A percentile compares a stretch with the other conserved stretches of the same genome.
phyloP scores from a whole-genome alignment of 2,329 filamentous ascomycete genomes.

The Escovopsis sp. region DNA sequence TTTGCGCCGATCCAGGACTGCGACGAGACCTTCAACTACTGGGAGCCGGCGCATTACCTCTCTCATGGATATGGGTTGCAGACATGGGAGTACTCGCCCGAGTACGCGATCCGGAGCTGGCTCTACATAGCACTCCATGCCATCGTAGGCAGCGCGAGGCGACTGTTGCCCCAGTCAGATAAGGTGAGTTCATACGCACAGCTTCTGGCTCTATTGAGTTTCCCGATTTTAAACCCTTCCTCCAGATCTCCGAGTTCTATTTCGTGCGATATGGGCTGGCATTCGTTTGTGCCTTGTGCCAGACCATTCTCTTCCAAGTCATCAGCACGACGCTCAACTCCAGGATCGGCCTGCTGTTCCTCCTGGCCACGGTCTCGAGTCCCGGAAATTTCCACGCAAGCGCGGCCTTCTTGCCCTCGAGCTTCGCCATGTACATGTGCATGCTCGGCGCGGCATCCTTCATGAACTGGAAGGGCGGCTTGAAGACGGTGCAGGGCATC shows the following conservation, averaged over 20 bases:
- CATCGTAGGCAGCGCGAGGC: conserved; percentile 48
- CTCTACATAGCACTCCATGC: conserved; percentile 74
- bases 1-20: conserved; percentile 93
- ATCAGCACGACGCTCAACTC: conserved; percentile 65
- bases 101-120: conserved; percentile 93
- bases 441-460: conserved; percentile 80
- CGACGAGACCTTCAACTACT: conserved; percentile 98
- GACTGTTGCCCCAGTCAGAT: conserved; percentile 44
- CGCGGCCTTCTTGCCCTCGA: conserved; percentile 75
- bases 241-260: conserved; percentile 63
- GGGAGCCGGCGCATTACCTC: conserved; percentile 92
- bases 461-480: conserved; percentile 71
- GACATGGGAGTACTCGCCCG: conserved; percentile 97
- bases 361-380: conserved; percentile 60
- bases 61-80: conserved; percentile 85
- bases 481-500: conserved; percentile 70
- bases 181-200: conserved; percentile 28
- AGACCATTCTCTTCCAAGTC: conserved; percentile 66
- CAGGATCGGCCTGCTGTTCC: conserved; percentile 70
- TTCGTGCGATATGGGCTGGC: conserved; percentile 64
- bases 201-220: conserved; percentile 1
- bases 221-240: too few species aligned
- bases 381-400: conserved; percentile 91
- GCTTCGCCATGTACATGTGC: conserved; percentile 88
- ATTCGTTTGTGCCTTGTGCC: conserved; percentile 61